Percentiles rank a stretch among this genome's conserved stretches.
phyloP scores from a whole-genome alignment of 73 alveolate genomes.

The Stentor roeselii region DNA sequence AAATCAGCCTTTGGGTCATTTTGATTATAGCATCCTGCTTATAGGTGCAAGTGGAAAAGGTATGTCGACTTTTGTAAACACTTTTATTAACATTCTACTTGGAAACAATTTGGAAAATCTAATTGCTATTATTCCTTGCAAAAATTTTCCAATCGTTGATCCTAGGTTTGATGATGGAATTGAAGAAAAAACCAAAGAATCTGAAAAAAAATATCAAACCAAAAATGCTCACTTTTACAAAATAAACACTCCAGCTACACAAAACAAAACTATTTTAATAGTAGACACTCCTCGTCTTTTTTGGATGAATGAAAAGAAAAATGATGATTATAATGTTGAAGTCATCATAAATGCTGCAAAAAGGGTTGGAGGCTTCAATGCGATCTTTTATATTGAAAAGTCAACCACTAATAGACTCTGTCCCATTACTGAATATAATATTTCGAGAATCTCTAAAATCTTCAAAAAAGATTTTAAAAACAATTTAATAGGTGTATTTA shows the following conservation, averaged over 20 bases:
- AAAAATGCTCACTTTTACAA: background rate
- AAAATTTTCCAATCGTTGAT: background rate
- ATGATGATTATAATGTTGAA: background rate
- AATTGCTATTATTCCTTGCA: background rate
- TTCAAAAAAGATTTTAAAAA: background rate
- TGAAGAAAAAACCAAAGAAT: too few relatives aligned
- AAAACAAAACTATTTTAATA: background rate
- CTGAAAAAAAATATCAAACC: background rate
- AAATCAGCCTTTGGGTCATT: background rate
- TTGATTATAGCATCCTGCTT: background rate
- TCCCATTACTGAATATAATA: background rate
- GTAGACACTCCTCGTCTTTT: background rate
- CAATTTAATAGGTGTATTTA: background rate
- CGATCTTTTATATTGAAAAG: background rate
- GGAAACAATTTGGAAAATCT: background rate
- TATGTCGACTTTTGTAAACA: background rate
- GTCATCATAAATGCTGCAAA: background rate
- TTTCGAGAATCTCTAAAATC: background rate
- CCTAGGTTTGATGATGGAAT: background rate
- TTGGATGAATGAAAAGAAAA: background rate
- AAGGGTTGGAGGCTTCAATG: background rate
- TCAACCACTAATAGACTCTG: background rate
- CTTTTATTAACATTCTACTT: background rate
- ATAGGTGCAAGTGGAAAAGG: slow-evolving; percentile 4
- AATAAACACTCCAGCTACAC: background rate